phyloP scores from a whole-genome alignment of 2,329 filamentous ascomycete genomes.

The Fusarium nanum region DNA sequence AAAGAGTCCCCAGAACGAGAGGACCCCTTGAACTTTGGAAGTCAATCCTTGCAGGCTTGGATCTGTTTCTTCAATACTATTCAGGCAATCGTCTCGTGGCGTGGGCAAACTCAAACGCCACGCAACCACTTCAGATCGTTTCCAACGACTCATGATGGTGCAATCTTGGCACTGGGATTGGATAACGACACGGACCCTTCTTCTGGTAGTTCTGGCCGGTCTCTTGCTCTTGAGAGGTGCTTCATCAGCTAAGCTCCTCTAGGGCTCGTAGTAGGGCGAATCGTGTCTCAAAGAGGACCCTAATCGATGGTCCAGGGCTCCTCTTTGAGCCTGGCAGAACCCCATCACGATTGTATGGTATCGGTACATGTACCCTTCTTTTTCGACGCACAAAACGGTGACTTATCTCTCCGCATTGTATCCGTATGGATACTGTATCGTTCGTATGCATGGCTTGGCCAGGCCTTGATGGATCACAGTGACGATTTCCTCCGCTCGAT shows the following conservation, averaged over 20 bases:
- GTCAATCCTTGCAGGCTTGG: conserved; percentile 1
- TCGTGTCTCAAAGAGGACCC: conserved; percentile 20
- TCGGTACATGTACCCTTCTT: conserved; percentile 20
- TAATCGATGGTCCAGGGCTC: conserved; percentile 13
- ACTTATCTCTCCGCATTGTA: not conserved
- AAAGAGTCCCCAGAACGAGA: not conserved
- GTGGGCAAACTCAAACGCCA: conserved; percentile 40
- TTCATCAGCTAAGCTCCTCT: conserved; percentile 7
- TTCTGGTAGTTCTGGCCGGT: conserved; percentile 5
- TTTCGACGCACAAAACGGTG: conserved; percentile 25
- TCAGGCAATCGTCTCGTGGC: conserved; percentile 27
- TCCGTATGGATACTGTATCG: not conserved
- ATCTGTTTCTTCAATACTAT: conserved; percentile 13
- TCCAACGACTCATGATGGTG: conserved; percentile 24
- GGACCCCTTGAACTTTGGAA: not conserved
- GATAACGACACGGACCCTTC: conserved; percentile 39
- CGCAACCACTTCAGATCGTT: conserved; percentile 14
- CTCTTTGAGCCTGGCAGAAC: conserved; percentile 35
- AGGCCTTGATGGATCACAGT: not conserved
- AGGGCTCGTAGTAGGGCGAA: conserved; percentile 29
- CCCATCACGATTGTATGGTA: not conserved
- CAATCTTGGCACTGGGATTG: conserved; percentile 9
- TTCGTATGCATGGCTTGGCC: not conserved
- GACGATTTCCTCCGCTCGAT: not conserved
- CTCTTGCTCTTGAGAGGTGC: not conserved